Conservation (phyloP, 495 filamentous ascomycete species). For the Neurospora sp. region DNA sequence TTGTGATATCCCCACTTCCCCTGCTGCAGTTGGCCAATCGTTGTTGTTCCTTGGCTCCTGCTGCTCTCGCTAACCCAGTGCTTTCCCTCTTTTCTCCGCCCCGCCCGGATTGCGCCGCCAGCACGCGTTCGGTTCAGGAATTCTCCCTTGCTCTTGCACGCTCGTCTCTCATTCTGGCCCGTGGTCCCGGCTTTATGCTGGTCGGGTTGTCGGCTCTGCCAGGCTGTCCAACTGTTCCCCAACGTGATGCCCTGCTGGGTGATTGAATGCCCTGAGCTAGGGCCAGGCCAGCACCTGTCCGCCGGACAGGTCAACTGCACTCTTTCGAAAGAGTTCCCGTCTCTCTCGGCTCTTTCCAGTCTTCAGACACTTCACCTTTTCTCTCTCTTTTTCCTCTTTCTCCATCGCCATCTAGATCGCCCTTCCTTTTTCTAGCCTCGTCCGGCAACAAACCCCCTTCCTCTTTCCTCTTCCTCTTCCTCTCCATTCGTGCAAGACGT, state of each 20-base stretch:
- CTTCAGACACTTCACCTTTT: constrained; percentile 18
- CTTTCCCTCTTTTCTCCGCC: not conserved
- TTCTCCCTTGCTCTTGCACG: not conserved
- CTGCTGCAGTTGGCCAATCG: constrained; percentile 23
- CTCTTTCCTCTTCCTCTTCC: constrained; percentile 30
- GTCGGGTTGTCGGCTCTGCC: not conserved
- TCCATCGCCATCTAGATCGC: constrained; percentile 26
- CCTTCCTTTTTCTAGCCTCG: constrained; percentile 28
- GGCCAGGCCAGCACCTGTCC: not conserved
- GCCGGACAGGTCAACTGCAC: not conserved
- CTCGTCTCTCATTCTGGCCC: not conserved
- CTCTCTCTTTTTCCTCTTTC: constrained; percentile 22
- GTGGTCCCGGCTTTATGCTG: not conserved
- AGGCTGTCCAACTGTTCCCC: not conserved
- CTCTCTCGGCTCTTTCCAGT: constrained; percentile 4
- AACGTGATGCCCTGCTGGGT: not conserved
- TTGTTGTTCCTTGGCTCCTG: constrained; percentile 9
- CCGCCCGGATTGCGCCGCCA: not conserved
- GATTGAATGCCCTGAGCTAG: not conserved
- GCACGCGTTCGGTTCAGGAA: not conserved
- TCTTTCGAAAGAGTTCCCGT: no score
- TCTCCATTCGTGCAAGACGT: constrained; percentile 27
- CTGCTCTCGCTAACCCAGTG: not conserved
- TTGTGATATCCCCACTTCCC: constrained; percentile 13
- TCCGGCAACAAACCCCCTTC: constrained; percentile 6